Base-by-base conservation (phyloP, 108 stramenopile genomes). In the Skeletonema grethae region DNA sequence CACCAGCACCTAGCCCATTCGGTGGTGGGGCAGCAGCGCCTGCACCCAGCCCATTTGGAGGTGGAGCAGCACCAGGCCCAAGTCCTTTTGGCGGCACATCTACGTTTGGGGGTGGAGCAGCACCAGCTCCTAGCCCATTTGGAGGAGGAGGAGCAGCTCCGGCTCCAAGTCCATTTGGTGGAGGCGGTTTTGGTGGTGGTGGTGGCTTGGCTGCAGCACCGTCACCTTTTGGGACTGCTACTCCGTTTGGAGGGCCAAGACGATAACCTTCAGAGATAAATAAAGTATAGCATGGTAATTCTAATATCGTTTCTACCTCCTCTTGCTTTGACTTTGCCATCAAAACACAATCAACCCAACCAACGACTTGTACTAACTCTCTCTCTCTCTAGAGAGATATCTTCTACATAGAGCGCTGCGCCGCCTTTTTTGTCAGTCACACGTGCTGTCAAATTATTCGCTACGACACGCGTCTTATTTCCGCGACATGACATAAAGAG, bases 191-290 rank as follows among this genome's bases (percentile, higher is more conserved):
- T 67, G 57, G 65, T 0, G 9, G 48, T 67, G 57, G 65, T 0
- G 9, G 48, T 65, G 63, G 63, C 57, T 65, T n/a, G 25, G 64
- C 55, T 53, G 55, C 43, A 46, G 28, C 56, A 4, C 29, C 18
- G 10, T 46, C 58, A 4, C 36, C 67, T 12, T 76, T 76, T 46
- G 69, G 75, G 0, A 41, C 13, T 41, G 57, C 56, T 20, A 73
- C 38, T 35, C 75, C 75, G 7, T 76, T 76, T 41, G 75, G 75
- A 28, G 75, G 61, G 22, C 75, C 75, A 9, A 59, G 75, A 35
- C 62, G 75, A 24, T 76, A 69, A 61, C 31, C 56, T 56, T 12
- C 12, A 8, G 62, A 34, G 4, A 5, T n/a, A 43, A n/a, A n/a
- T 43, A 10, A 28, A 28, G 25, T n/a, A n/a, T n/a, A n/a, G 11